These are phyloP conservation scores for Ilyonectria mors-panacis DNA, from an alignment of 2,329 filamentous ascomycete species.

Conservation along the genomic window DNA sequence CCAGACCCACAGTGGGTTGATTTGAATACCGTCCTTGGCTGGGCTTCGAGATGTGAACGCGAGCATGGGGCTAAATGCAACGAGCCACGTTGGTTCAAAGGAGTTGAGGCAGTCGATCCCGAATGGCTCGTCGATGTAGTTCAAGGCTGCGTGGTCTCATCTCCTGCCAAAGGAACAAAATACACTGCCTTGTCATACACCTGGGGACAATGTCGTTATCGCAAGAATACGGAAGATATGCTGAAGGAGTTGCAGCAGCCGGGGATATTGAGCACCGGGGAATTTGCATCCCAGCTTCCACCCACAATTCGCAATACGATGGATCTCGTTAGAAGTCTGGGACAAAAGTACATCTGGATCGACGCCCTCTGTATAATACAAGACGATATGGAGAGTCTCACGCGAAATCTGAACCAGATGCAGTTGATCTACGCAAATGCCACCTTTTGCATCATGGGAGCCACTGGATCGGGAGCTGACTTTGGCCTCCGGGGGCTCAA, in stretches of 20 bases:
- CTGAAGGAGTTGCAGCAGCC: slow-evolving; percentile 12
- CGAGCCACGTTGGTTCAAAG: slow-evolving; percentile 31
- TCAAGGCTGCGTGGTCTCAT: slow-evolving; percentile 23
- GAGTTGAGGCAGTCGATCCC: slow-evolving; percentile 14
- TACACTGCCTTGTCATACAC: slow-evolving; percentile 34
- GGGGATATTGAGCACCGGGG: background rate
- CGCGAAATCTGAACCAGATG: slow-evolving; percentile 32
- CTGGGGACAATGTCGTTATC: slow-evolving; percentile 25
- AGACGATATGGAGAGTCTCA: slow-evolving; percentile 23
- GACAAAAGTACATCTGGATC: slow-evolving; percentile 31
- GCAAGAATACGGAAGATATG: slow-evolving; percentile 25
- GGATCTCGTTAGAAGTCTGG: slow-evolving; percentile 15
- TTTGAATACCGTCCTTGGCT: slow-evolving; percentile 11
- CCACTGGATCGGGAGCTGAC: slow-evolving; percentile 28
- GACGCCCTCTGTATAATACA: slow-evolving; percentile 32
- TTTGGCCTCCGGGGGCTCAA: slow-evolving; percentile 27
- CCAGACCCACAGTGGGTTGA: slow-evolving; percentile 28
- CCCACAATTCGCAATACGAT: slow-evolving; percentile 29
- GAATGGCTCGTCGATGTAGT: slow-evolving; percentile 30
- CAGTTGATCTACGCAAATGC: slow-evolving; percentile 31
- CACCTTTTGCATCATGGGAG: slow-evolving; percentile 25
- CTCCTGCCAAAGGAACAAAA: slow-evolving; percentile 4
- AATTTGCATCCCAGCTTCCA: slow-evolving; percentile 28
- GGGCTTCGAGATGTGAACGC: slow-evolving; percentile 18
- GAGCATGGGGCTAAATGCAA: slow-evolving; percentile 19